Percentiles rank a stretch among this genome's conserved stretches.
These are phyloP conservation scores for Heterococcus sp. DNA, from an alignment of 108 stramenopile genomes.

Conservation along the genomic window DNA sequence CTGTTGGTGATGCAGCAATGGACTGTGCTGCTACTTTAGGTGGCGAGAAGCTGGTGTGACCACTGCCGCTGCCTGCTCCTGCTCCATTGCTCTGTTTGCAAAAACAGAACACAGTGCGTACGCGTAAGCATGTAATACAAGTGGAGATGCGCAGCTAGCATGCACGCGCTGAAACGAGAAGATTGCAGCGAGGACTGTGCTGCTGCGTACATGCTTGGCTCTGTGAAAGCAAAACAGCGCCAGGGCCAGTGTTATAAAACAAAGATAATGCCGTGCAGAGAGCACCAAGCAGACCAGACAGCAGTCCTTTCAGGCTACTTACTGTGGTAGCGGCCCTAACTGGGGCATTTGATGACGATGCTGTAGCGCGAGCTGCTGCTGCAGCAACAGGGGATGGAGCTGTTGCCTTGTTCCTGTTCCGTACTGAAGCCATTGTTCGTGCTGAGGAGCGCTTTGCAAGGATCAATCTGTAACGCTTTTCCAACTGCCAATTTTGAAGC, in stretches of 20 bases:
- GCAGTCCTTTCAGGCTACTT: too few relatives aligned
- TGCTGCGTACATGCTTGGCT: not conserved
- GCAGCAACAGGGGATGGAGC: not conserved
- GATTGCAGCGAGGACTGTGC: not conserved
- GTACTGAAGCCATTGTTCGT: not conserved
- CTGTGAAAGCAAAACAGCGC: not conserved
- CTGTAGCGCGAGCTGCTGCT: not conserved
- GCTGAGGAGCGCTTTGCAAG: not conserved
- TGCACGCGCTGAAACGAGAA: not conserved
- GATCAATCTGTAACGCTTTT: not conserved
- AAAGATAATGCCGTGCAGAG: too few relatives aligned
- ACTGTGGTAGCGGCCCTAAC: not conserved
- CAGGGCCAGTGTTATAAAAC: not conserved
- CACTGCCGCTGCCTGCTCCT: too few relatives aligned
- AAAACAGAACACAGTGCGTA: too few relatives aligned
- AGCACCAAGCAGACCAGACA: too few relatives aligned
- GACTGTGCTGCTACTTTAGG: not conserved
- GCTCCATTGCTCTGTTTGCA: too few relatives aligned
- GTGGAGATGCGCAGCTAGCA: too few relatives aligned
- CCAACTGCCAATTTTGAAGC: not conserved
- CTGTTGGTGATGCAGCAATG: not conserved
- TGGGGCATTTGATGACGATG: not conserved
- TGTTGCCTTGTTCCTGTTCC: not conserved
- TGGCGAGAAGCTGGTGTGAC: not conserved
- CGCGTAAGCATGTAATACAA: too few relatives aligned